A percentile compares a stretch with the other conserved stretches of the same genome.
Conservation (phyloP, 768 basidiomycete genomes). For the Boletus rufocinnamomeus region DNA sequence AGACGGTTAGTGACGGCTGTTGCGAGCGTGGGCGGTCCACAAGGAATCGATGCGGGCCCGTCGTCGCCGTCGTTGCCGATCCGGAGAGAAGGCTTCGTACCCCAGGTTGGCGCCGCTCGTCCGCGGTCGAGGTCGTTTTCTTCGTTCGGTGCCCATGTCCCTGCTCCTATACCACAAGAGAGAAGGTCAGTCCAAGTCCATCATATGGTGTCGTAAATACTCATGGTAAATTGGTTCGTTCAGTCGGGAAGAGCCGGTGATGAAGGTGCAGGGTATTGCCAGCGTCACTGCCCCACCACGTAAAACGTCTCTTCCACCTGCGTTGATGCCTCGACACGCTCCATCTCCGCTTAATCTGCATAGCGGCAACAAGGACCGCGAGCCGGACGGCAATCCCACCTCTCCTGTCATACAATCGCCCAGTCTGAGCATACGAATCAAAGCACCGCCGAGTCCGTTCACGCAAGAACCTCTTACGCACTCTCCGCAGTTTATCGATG, state of each 20-base stretch:
- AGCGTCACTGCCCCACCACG: neutral
- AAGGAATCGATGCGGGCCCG: neutral
- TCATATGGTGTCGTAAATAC: neutral
- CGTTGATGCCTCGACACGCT: conserved; percentile 23
- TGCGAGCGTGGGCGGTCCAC: neutral
- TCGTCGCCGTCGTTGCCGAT: conserved; percentile 30
- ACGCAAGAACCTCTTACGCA: conserved; percentile 23
- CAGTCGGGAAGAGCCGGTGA: conserved; percentile 30
- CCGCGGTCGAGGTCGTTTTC: conserved; percentile 76
- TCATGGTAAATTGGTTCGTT: neutral
- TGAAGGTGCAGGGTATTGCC: neutral
- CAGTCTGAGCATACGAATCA: conserved; percentile 33
- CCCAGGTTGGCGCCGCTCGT: conserved; percentile 50
- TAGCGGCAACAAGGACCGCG: conserved; percentile 4
- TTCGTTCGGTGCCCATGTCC: conserved; percentile 51
- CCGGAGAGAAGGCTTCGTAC: conserved; percentile 66
- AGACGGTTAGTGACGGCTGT: conserved; percentile 15
- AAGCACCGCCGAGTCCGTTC: conserved; percentile 42
- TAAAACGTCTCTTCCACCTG: conserved; percentile 19
- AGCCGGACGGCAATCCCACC: neutral
- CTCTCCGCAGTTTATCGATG: conserved; percentile 9
- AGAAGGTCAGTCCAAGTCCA: conserved; percentile 21
- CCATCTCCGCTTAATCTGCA: conserved; percentile 24
- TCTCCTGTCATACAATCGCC: conserved; percentile 37
- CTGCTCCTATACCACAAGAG: neutral